These are phyloP conservation scores for Handroanthus guayacan DNA, from an alignment of 257 asterid species.

Conservation along the genomic window DNA sequence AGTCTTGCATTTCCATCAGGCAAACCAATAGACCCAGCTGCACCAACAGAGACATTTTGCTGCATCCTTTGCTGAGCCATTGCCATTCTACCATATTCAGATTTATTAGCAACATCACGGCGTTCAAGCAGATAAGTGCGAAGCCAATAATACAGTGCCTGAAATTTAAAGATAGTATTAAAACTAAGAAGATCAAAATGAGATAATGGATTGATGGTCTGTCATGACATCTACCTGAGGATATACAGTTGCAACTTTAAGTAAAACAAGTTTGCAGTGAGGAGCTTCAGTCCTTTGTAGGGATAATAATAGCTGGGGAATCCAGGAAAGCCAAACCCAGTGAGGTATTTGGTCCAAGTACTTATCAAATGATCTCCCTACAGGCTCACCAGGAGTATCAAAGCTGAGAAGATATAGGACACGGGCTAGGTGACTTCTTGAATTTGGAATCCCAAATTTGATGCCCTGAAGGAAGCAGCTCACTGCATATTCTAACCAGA, in stretches of 20 bases:
- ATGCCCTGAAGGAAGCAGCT: conserved; percentile 99
- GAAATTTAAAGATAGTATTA: conserved; percentile 40
- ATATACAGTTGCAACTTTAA: conserved; percentile 83
- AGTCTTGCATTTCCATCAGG: conserved; percentile 79
- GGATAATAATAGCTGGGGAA: conserved; percentile 92
- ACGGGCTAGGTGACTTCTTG: conserved; percentile 97
- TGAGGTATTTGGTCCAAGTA: conserved; percentile 89
- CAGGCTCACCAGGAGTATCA: conserved; percentile 93
- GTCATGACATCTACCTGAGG: conserved; percentile 76
- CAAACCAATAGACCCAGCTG: conserved; percentile 61
- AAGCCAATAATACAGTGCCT: conserved; percentile 99
- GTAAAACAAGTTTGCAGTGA: conserved; percentile 94
- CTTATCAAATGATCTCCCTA: conserved; percentile 95
- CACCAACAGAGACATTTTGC: conserved; percentile 71
- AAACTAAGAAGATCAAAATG: conserved; percentile 29
- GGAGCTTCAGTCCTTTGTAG: conserved; percentile 95
- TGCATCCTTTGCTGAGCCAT: conserved; percentile 99
- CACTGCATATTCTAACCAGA: conserved; percentile 95
- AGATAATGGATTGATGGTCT: conserved; percentile 8
- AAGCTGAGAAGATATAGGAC: conserved; percentile 97
- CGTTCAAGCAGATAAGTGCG: conserved; percentile 98
- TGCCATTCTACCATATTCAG: conserved; percentile 95
- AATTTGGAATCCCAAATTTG: conserved; percentile 91
- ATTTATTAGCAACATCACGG: conserved; percentile 96
- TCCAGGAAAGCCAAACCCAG: conserved; percentile 99